These are phyloP conservation scores for Cercospora zeina DNA, from an alignment of 2,329 filamentous ascomycete genomes.

Conservation along the genomic window DNA sequence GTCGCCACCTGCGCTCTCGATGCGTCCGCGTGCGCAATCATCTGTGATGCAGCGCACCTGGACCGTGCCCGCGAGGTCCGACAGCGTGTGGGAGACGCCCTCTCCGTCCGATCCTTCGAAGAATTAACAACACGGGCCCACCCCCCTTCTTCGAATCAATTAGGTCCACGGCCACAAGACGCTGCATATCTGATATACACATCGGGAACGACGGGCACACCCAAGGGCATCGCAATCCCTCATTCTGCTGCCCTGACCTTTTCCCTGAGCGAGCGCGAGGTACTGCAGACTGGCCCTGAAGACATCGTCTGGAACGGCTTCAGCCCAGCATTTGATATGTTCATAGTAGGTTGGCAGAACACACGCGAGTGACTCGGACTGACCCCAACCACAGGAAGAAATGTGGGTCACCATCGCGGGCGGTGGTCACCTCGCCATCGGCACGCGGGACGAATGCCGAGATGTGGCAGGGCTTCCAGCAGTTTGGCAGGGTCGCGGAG, in stretches of 20 bases:
- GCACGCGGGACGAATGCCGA: constrained; percentile 28
- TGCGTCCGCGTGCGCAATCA: constrained; percentile 24
- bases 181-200: constrained; percentile 37
- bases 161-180: constrained; percentile 23
- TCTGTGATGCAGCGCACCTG: constrained; percentile 27
- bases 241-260: constrained; percentile 29
- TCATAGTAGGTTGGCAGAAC: constrained; percentile 13
- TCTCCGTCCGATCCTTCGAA: constrained; percentile 22
- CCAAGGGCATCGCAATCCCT: constrained; percentile 34
- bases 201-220: constrained; percentile 34
- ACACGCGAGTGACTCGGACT: not conserved
- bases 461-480: constrained; percentile 26
- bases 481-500: constrained; percentile 26
- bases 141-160: not conserved
- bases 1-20: constrained; percentile 27
- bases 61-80: constrained; percentile 25
- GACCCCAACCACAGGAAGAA: constrained; percentile 22
- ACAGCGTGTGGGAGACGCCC: constrained; percentile 11
- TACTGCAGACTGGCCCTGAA: constrained; percentile 22
- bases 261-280: constrained; percentile 28
- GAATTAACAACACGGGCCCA: constrained; percentile 8
- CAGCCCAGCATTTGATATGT: constrained; percentile 33
- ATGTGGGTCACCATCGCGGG: constrained; percentile 34
- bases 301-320: constrained; percentile 32
- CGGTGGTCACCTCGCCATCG: constrained; percentile 30